phyloP scores from a whole-genome alignment of 768 basidiomycete species.

The Lepiota subincarnata region DNA sequence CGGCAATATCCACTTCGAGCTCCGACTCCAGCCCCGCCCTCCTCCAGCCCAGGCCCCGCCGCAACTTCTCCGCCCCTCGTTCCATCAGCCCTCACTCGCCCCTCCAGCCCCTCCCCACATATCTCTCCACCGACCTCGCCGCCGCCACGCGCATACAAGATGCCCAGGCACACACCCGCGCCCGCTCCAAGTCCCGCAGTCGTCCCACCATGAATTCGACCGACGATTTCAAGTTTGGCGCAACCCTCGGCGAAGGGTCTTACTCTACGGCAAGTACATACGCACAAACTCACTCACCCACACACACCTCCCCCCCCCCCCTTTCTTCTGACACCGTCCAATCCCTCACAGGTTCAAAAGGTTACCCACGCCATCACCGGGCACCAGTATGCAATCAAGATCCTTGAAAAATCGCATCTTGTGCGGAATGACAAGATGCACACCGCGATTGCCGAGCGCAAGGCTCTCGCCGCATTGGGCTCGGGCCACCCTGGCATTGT shows the following conservation, averaged over 20 bases:
- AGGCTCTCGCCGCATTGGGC: slow-evolving; percentile 70
- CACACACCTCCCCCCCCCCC: neutral
- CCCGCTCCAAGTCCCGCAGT: slow-evolving; percentile 37
- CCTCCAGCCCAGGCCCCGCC: slow-evolving; percentile 39
- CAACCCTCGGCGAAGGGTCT: slow-evolving; percentile 75
- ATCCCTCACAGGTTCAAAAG: slow-evolving; percentile 46
- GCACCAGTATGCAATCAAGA: slow-evolving; percentile 31
- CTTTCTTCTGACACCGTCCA: neutral
- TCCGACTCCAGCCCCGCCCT: slow-evolving; percentile 38
- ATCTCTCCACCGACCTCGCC: slow-evolving; percentile 55
- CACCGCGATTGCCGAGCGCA: slow-evolving; percentile 78
- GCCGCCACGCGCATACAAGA: slow-evolving; percentile 10
- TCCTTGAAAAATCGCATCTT: slow-evolving; percentile 81
- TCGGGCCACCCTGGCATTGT: slow-evolving; percentile 72
- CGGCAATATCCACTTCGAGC: slow-evolving; percentile 67
- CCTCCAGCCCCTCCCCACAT: slow-evolving; percentile 46
- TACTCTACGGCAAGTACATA: slow-evolving; percentile 66
- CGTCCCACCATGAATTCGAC: slow-evolving; percentile 44
- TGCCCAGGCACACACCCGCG: slow-evolving; percentile 16
- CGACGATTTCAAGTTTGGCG: slow-evolving; percentile 70
- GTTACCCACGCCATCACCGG: slow-evolving; percentile 37
- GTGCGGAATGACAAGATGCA: slow-evolving; percentile 73
- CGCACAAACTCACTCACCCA: neutral
- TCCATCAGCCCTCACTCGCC: slow-evolving; percentile 21
- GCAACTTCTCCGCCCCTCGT: slow-evolving; percentile 65